Base-by-base conservation (phyloP, 2,329 filamentous ascomycete genomes). In the Magnaporthales sp. region DNA sequence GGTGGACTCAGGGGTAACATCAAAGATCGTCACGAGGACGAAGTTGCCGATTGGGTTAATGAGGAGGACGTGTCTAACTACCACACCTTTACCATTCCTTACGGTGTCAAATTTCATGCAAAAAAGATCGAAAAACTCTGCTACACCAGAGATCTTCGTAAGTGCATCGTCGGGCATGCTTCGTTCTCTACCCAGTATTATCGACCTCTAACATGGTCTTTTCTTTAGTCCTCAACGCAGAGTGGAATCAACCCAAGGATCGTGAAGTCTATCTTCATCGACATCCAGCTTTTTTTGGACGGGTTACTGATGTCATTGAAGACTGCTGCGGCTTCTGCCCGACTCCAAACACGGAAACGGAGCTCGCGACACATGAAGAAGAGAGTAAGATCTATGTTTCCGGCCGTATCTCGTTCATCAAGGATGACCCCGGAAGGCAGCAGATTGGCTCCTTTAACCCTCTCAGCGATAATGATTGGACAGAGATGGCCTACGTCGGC, bases 271-370 rank as follows among this genome's bases (percentile, higher is more conserved):
- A 91, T 68, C 80, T 96, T 5, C 92, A 96, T 77, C 86, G 92
- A 1, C 92, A 96, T 72, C 92, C 92, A 3, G 91, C 90, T 13
- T 96, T 96, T 75, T 94, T 96, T 72, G 92, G 92, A 0, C 84
- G 86, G 31, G 86, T 89, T 5, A 80, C 89, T 67, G 89, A 95
- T 76, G 85, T 95, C 8, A 84, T 94, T 66, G 80, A 86, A 31
- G 92, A 96, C 73, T 96, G 92, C 75, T 96, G 92, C 74, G 91
- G 91, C 11, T 87, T 80, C 70, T 96, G 92, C 70, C 92, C 92
- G 0, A 77, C 83, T 62, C 86, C 92, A 0, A 75, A 80, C 4
- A 93, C 89, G 0, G 80, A 86, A 0, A 89, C 93, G 70, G 92
- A 96, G 70, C 82, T 87, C 32, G 86, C 92, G 68, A 76, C 91